A percentile compares a stretch with the other conserved stretches of the same genome.
phyloP scores from a whole-genome alignment of 441 rosid species.

The Adansonia grandidieri region DNA sequence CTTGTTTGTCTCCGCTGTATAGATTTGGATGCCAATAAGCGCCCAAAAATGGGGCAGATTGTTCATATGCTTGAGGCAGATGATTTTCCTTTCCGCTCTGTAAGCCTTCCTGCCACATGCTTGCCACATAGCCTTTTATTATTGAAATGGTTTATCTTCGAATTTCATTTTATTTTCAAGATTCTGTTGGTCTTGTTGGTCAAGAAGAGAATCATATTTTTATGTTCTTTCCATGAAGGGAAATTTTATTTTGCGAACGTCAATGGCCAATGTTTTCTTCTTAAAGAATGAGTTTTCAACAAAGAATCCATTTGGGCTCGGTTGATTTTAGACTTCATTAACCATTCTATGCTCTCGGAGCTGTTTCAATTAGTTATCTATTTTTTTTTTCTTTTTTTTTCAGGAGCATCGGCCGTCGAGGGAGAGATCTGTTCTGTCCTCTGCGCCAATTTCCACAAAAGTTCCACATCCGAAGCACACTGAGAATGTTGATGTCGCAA shows the following conservation, averaged over 20 bases:
- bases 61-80: slow-evolving; percentile 95
- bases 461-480: slow-evolving; percentile 39
- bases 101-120: slow-evolving; percentile 36
- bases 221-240: background rate
- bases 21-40: slow-evolving; percentile 78
- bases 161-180: too few species aligned
- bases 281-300: too few species aligned
- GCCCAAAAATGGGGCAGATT: slow-evolving; percentile 98
- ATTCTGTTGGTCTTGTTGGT: too few species aligned
- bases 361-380: background rate
- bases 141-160: background rate
- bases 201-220: too few species aligned
- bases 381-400: background rate
- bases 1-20: slow-evolving; percentile 90
- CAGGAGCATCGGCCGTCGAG: slow-evolving; percentile 64
- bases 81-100: slow-evolving; percentile 84
- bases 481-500: slow-evolving; percentile 33
- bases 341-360: background rate
- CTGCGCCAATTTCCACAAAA: slow-evolving; percentile 28
- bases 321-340: too few species aligned
- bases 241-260: background rate
- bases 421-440: slow-evolving; percentile 39
- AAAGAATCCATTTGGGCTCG: too few species aligned
- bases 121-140: background rate
- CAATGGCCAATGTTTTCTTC: background rate